phyloP scores from a whole-genome alignment of 371 early-diverging fungal species.

The Globomyces sp. region DNA sequence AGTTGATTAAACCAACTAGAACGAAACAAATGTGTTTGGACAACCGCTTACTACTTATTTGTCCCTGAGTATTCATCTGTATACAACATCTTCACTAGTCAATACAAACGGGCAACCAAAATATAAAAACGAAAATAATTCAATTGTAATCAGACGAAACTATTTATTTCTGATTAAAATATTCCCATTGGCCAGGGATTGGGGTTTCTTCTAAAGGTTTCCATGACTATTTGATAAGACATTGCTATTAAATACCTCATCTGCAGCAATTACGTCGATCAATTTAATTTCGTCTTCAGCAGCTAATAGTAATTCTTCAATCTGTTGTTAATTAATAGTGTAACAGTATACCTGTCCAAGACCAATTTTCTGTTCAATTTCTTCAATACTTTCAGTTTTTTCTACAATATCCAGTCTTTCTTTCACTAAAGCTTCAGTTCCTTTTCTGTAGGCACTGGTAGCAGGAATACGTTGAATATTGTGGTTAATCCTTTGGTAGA shows the following conservation, averaged over 20 bases:
- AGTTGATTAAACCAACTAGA: neutral
- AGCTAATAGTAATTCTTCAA: conserved; percentile 87
- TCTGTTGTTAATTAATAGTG: conserved; percentile 21
- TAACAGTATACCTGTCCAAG: conserved; percentile 60
- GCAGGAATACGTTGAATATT: conserved; percentile 58
- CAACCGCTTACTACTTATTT: neutral
- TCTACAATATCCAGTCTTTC: conserved; percentile 76
- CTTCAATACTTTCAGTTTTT: conserved; percentile 62
- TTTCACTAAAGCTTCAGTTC: conserved; percentile 71
- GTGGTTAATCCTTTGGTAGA: conserved; percentile 42
- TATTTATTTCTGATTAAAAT: conserved; percentile 30
- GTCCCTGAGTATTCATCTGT: too few species aligned
- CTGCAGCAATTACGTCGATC: conserved; percentile 78
- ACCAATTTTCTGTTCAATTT: conserved; percentile 74
- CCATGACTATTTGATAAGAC: conserved; percentile 47
- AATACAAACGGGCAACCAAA: neutral
- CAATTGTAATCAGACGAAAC: neutral
- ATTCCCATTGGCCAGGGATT: conserved; percentile 84
- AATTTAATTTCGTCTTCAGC: conserved; percentile 79
- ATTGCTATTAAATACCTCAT: conserved; percentile 53
- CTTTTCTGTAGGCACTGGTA: conserved; percentile 79
- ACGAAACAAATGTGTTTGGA: neutral
- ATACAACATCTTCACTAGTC: too few species aligned
- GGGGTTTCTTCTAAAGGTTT: conserved; percentile 75
- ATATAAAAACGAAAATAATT: neutral